Conservation (phyloP, 1,139 yeast species). For the Pichia sp. region DNA sequence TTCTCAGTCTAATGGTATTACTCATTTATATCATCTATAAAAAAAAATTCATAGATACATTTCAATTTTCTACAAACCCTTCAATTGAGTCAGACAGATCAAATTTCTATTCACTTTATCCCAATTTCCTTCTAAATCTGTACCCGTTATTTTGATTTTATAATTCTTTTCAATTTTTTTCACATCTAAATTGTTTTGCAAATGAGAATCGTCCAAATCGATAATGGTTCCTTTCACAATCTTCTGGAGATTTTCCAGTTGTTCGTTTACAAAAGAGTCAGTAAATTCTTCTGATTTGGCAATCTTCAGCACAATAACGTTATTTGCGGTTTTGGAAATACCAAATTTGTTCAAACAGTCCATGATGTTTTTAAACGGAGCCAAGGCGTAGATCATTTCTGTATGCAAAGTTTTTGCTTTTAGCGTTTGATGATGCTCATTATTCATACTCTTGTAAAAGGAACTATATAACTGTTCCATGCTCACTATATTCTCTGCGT, state of each 20-base stretch:
- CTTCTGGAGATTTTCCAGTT: conserved; percentile 10
- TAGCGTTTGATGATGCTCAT: conserved; percentile 30
- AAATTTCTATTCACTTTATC: conserved; percentile 16
- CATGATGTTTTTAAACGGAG: conserved; percentile 37
- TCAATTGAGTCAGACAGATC: conserved; percentile 22
- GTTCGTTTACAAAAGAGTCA: conserved; percentile 5
- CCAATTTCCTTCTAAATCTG: conserved; percentile 23
- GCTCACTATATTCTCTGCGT: conserved; percentile 35
- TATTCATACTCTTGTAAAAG: conserved; percentile 40
- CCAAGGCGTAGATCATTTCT: conserved; percentile 42
- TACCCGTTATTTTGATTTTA: conserved; percentile 27
- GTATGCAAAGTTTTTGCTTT: conserved; percentile 45
- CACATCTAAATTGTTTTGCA: conserved; percentile 26
- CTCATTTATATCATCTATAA: too few species aligned
- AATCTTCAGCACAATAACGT: conserved; percentile 26
- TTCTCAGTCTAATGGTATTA: too few species aligned
- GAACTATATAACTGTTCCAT: conserved; percentile 43
- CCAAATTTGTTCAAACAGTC: conserved; percentile 26
- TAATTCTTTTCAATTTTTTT: conserved; percentile 26
- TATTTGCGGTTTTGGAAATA: conserved; percentile 13
- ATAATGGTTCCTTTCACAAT: conserved; percentile 28
- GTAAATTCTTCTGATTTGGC: conserved; percentile 8
- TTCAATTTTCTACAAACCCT: conserved; percentile 13
- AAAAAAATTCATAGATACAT: too few species aligned
- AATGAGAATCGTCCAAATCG: conserved; percentile 27